Conservation (phyloP, 345 rosid genomes). For the Populus davidiana region DNA sequence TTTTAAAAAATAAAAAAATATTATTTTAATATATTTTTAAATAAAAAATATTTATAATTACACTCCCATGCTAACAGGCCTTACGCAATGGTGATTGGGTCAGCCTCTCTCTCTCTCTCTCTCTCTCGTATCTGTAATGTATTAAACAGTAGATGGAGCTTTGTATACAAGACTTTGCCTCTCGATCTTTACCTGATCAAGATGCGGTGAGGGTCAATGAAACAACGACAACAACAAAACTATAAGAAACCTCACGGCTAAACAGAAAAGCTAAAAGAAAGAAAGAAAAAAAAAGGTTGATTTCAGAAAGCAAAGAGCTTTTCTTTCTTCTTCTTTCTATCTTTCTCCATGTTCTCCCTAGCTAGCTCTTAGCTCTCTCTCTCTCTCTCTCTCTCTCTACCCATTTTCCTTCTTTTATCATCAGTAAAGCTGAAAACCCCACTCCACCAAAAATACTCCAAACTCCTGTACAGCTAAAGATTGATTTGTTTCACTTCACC, state of each 20-base stretch:
- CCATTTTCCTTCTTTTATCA: slow-evolving; percentile 15
- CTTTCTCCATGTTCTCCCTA: neutral
- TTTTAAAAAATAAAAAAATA: no score
- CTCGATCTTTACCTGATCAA: slow-evolving; percentile 18
- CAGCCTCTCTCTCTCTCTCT: slow-evolving; percentile 4
- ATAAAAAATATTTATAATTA: no score
- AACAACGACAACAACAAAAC: slow-evolving; percentile 17
- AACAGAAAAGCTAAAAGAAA: slow-evolving; percentile 9
- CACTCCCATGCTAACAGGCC: no score
- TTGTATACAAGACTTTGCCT: neutral
- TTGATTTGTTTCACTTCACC: slow-evolving; percentile 15
- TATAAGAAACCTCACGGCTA: slow-evolving; percentile 13
- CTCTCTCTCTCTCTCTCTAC: slow-evolving; percentile 23
- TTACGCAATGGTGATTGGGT: slow-evolving; percentile 35
- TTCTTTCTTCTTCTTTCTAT: slow-evolving; percentile 36
- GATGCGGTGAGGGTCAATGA: slow-evolving; percentile 41
- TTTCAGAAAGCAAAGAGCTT: slow-evolving; percentile 68
- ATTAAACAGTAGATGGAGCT: neutral
- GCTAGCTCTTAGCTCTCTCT: slow-evolving; percentile 10
- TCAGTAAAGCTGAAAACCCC: slow-evolving; percentile 61
- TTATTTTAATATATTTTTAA: no score
- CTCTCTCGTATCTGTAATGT: neutral
- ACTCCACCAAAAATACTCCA: slow-evolving; percentile 32
- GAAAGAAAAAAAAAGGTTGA: slow-evolving; percentile 48
- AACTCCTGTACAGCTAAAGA: neutral